These are phyloP conservation scores for Gracilaria domingensis DNA, from an alignment of 23 red algal genomes.

Conservation along the genomic window DNA sequence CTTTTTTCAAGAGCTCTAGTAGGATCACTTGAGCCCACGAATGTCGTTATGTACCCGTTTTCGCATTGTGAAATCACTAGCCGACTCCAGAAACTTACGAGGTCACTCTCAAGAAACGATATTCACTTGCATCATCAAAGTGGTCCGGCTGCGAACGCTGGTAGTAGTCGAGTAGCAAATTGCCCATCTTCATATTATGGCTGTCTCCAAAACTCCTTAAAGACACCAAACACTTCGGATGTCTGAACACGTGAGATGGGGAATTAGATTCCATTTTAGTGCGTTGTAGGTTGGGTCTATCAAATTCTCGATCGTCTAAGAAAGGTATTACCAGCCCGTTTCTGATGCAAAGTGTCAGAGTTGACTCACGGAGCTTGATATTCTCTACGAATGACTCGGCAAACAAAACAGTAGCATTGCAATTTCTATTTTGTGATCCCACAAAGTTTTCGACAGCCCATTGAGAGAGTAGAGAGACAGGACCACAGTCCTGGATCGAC, in stretches of 20 bases:
- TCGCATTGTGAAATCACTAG: background rate
- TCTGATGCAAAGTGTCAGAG: background rate
- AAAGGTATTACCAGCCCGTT: background rate
- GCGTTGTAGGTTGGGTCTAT: background rate
- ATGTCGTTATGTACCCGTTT: background rate
- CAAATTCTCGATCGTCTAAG: background rate
- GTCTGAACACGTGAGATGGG: background rate
- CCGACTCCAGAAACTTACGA: background rate
- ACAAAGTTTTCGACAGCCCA: slow-evolving; percentile 13
- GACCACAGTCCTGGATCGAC: background rate
- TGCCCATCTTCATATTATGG: background rate
- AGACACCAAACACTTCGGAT: background rate
- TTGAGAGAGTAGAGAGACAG: background rate
- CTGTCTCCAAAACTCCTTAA: background rate
- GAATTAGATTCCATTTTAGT: background rate
- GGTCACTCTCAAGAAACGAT: background rate
- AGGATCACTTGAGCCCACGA: background rate
- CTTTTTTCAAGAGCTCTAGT: background rate
- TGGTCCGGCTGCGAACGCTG: background rate
- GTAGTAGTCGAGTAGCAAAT: background rate
- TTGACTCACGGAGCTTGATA: background rate
- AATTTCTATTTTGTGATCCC: background rate
- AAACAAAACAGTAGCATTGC: slow-evolving; percentile 4
- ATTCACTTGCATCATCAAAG: background rate
- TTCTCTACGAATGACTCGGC: slow-evolving; percentile 22